Evolutionary conservation across 1,284 basidiomycete genomes (phyloP).

Genomic region (Xerocomus nothofagi): DNA sequence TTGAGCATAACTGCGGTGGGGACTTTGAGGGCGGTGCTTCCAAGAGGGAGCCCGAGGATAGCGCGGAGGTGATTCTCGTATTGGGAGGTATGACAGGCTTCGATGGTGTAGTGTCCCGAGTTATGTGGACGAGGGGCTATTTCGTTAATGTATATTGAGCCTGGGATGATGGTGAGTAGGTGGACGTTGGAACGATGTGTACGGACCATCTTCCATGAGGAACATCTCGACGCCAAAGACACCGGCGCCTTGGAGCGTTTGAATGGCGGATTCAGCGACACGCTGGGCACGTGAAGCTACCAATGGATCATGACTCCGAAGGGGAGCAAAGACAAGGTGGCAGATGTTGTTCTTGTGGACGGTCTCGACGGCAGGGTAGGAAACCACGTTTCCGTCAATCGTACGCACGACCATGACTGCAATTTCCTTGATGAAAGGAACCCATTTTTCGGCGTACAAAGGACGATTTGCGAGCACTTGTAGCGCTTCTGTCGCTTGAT

Average conservation of each 20-base stretch:
- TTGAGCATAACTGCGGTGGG: constrained; percentile 94
- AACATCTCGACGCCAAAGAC: constrained; percentile 99
- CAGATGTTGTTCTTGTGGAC: constrained; percentile 95
- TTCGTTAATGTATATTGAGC: constrained; percentile 87
- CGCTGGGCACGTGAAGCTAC: constrained; percentile 64
- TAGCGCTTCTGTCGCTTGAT: constrained; percentile 65
- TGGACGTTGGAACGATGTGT: neutral
- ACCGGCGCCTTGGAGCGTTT: constrained; percentile 85
- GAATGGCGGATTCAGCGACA: constrained; percentile 84
- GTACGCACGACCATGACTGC: constrained; percentile 97
- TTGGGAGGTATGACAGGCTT: constrained; percentile 94
- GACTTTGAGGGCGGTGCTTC: constrained; percentile 87
- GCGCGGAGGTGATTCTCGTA: constrained; percentile 98
- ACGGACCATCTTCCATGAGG: constrained; percentile 77
- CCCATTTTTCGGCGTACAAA: constrained; percentile 95
- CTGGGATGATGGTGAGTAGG: constrained; percentile 41
- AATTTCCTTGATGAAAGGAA: constrained; percentile 87
- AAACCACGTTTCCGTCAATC: constrained; percentile 68
- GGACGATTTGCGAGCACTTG: constrained; percentile 61
- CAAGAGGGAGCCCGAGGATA: constrained; percentile 90
- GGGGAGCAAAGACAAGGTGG: constrained; percentile 88
- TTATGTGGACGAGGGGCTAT: constrained; percentile 99
- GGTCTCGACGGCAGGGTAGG: constrained; percentile 95
- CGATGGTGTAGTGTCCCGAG: constrained; percentile 99
- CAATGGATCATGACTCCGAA: constrained; percentile 60